These are phyloP conservation scores for Xylaria arbuscula DNA, from an alignment of 2,329 filamentous ascomycete genomes.

Conservation along the genomic window DNA sequence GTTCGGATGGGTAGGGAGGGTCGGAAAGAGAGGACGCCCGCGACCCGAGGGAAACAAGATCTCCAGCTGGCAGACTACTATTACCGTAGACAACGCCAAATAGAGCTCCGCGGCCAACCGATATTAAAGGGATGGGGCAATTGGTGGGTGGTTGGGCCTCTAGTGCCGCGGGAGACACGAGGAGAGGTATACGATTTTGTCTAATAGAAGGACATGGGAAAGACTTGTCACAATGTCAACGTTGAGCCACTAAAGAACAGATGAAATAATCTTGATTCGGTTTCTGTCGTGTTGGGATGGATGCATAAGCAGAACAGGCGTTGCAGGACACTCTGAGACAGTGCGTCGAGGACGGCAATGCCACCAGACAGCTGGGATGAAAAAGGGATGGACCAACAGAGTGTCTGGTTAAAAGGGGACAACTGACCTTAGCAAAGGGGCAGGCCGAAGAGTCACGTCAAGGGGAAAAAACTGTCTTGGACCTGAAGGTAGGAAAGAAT, in stretches of 20 bases:
- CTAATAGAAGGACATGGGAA: slow-evolving; percentile 48
- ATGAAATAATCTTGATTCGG: slow-evolving; percentile 33
- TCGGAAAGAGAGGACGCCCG: slow-evolving; percentile 64
- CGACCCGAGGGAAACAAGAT: slow-evolving; percentile 61
- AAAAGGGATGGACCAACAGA: slow-evolving; percentile 40
- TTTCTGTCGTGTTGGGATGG: slow-evolving; percentile 36
- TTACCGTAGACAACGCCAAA: slow-evolving; percentile 56
- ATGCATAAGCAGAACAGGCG: slow-evolving; percentile 34
- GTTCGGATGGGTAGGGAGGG: slow-evolving; percentile 21
- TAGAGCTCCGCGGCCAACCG: slow-evolving; percentile 46
- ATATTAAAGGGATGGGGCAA: slow-evolving; percentile 39
- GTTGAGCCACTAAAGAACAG: slow-evolving; percentile 37
- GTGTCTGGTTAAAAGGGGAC: slow-evolving; percentile 36
- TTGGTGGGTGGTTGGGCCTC: slow-evolving; percentile 41
- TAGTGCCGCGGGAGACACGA: slow-evolving; percentile 48
- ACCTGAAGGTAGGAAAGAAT: slow-evolving; percentile 35
- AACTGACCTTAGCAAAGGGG: slow-evolving; percentile 40
- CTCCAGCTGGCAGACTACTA: slow-evolving; percentile 57
- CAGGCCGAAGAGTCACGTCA: slow-evolving; percentile 40
- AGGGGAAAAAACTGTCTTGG: slow-evolving; percentile 43
- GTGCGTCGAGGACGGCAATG: slow-evolving; percentile 36
- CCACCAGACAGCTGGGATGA: slow-evolving; percentile 37
- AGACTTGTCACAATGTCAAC: slow-evolving; percentile 39
- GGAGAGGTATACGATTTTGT: slow-evolving; percentile 39
- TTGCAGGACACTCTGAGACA: slow-evolving; percentile 36